These are phyloP conservation scores for Penicillium goetzii DNA, from an alignment of 495 filamentous ascomycete genomes.

Conservation along the genomic window DNA sequence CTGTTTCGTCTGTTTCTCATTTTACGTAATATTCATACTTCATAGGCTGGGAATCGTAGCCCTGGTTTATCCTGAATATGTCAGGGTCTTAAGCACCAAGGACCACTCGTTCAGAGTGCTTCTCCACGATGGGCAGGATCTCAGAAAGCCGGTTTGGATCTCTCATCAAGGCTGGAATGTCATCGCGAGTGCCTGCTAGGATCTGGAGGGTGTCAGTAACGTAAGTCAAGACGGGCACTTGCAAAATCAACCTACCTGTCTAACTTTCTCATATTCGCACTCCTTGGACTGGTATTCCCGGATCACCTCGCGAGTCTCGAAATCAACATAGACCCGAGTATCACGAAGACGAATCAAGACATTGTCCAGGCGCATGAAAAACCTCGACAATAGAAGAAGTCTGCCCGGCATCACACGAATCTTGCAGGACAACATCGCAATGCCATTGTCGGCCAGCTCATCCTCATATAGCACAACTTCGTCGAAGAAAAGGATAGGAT, in stretches of 20 bases:
- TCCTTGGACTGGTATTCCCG: conserved; percentile 88
- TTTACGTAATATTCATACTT: conserved; percentile 1
- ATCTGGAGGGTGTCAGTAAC: conserved; percentile 52
- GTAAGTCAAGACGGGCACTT: background rate
- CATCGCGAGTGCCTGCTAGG: conserved; percentile 71
- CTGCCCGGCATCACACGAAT: conserved; percentile 87
- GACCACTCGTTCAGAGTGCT: conserved; percentile 49
- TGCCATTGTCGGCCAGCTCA: conserved; percentile 96
- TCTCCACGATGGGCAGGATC: conserved; percentile 71
- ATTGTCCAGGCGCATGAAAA: conserved; percentile 91
- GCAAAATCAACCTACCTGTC: conserved; percentile 57
- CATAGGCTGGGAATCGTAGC: background rate
- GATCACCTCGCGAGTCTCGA: conserved; percentile 76
- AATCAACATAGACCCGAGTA: conserved; percentile 91
- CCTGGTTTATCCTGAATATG: background rate
- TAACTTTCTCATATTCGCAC: conserved; percentile 74
- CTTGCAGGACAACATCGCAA: conserved; percentile 84
- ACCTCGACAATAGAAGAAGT: conserved; percentile 80
- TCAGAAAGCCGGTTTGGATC: conserved; percentile 80
- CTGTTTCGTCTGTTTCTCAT: background rate
- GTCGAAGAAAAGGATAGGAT: conserved; percentile 94
- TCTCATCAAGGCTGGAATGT: conserved; percentile 75
- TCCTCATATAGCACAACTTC: conserved; percentile 96
- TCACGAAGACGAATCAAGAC: conserved; percentile 86
- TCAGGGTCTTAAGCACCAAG: conserved; percentile 23